These are phyloP conservation scores for Pochonia chlamydosporia DNA, from an alignment of 2,329 filamentous ascomycete genomes.

Conservation along the genomic window DNA sequence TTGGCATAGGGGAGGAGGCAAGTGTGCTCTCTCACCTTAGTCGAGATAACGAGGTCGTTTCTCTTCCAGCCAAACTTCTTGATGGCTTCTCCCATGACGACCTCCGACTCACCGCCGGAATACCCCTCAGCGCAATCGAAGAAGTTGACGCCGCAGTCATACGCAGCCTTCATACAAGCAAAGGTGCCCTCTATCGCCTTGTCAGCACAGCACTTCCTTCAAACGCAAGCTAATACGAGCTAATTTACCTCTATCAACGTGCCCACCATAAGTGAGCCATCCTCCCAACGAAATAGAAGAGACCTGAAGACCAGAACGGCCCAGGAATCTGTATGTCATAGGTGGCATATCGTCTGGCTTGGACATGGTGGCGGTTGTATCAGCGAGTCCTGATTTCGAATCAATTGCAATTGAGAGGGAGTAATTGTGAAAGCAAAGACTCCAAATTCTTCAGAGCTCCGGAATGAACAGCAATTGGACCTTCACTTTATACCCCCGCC, in stretches of 20 bases:
- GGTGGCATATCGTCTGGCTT: slow-evolving; percentile 37
- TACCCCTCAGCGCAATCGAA: slow-evolving; percentile 57
- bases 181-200: slow-evolving; percentile 35
- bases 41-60: slow-evolving; percentile 55
- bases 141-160: slow-evolving; percentile 56
- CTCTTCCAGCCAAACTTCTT: slow-evolving; percentile 55
- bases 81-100: slow-evolving; percentile 56
- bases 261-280: slow-evolving; percentile 71
- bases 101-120: slow-evolving; percentile 54
- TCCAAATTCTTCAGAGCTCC: too few species aligned
- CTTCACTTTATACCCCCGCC: too few species aligned
- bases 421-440: too few species aligned
- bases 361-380: slow-evolving; percentile 21
- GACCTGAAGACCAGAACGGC: slow-evolving; percentile 66
- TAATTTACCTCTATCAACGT: slow-evolving; percentile 57
- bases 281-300: slow-evolving; percentile 67
- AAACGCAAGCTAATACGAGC: not conserved
- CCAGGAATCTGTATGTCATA: slow-evolving; percentile 69
- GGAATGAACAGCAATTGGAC: too few species aligned
- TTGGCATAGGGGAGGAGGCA: too few species aligned
- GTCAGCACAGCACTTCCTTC: slow-evolving; percentile 7
- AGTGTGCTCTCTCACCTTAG: slow-evolving; percentile 38
- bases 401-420: not conserved
- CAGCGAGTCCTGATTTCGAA: not conserved
- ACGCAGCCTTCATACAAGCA: slow-evolving; percentile 56